phyloP scores from a whole-genome alignment of 2,329 filamentous ascomycete genomes.

The Neoscytalidium dimidiatum region DNA sequence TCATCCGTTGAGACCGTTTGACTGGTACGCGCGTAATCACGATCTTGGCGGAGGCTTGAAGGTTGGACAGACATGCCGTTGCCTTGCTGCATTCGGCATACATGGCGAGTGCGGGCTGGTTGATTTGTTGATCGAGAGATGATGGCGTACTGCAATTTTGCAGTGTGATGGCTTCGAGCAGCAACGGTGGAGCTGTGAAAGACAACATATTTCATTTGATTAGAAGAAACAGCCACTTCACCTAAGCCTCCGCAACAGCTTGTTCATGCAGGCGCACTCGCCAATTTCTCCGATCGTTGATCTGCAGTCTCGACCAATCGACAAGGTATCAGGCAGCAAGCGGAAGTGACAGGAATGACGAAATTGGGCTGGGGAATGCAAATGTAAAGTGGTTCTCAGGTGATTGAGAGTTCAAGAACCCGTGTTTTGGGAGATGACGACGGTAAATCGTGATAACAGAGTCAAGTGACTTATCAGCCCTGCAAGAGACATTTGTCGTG shows the following conservation, averaged over 20 bases:
- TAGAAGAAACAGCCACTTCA: neutral
- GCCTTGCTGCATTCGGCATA: neutral
- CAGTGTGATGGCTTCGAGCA: neutral
- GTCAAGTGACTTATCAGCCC: slow-evolving; percentile 8
- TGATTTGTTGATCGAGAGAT: neutral
- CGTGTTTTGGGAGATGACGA: neutral
- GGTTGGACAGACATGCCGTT: neutral
- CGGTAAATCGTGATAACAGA: neutral
- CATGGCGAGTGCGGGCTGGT: neutral
- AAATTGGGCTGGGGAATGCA: neutral
- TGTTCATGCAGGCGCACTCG: slow-evolving; percentile 2
- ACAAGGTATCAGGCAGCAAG: slow-evolving; percentile 1
- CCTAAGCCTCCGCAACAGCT: neutral
- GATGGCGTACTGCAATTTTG: slow-evolving; percentile 1
- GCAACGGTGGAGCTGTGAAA: neutral
- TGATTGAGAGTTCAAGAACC: neutral
- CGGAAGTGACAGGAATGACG: neutral
- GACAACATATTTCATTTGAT: neutral
- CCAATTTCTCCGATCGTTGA: slow-evolving; percentile 7
- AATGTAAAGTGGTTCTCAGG: slow-evolving; percentile 4
- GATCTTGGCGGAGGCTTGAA: neutral
- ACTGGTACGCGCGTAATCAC: neutral
- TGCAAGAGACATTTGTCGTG: neutral
- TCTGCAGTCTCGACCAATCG: slow-evolving; percentile 2
- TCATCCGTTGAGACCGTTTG: neutral